Percentiles rank a stretch among this genome's conserved stretches.
These are phyloP conservation scores for Lactarius sanguifluus DNA, from an alignment of 768 basidiomycete genomes.

Conservation along the genomic window DNA sequence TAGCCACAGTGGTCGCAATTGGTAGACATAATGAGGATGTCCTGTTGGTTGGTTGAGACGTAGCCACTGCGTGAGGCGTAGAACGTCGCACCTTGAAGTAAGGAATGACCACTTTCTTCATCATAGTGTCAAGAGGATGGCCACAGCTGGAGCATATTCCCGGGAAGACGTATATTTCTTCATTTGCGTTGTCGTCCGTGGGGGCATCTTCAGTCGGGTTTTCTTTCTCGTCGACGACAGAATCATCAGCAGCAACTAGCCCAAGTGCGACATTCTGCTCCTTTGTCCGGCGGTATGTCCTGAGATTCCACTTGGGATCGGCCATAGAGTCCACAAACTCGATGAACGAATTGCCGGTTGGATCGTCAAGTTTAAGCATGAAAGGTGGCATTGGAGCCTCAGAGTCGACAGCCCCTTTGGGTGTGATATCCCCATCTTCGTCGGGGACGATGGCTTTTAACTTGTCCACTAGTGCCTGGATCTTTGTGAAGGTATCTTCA, in stretches of 20 bases:
- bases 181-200: conserved; percentile 50
- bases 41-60: conserved; percentile 46
- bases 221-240: conserved; percentile 19
- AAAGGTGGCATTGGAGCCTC: conserved; percentile 66
- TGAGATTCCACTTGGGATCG: conserved; percentile 91
- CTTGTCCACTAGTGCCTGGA: conserved; percentile 70
- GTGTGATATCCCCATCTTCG: conserved; percentile 39
- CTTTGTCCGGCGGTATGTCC: conserved; percentile 73
- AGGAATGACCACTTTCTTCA: conserved; percentile 96
- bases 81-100: conserved; percentile 76
- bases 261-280: conserved; percentile 84
- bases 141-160: conserved; percentile 89
- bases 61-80: neutral
- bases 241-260: conserved; percentile 53
- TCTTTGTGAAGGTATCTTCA: conserved; percentile 65
- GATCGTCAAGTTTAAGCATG: conserved; percentile 87
- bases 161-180: conserved; percentile 88
- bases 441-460: conserved; percentile 65
- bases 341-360: conserved; percentile 94
- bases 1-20: conserved; percentile 96
- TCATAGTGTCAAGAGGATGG: conserved; percentile 76
- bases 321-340: conserved; percentile 84
- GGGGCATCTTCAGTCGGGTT: conserved; percentile 31
- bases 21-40: conserved; percentile 96
- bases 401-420: conserved; percentile 38